These are phyloP conservation scores for Ascomycota sp. DNA, from an alignment of 2,329 filamentous ascomycete species.

Conservation along the genomic window DNA sequence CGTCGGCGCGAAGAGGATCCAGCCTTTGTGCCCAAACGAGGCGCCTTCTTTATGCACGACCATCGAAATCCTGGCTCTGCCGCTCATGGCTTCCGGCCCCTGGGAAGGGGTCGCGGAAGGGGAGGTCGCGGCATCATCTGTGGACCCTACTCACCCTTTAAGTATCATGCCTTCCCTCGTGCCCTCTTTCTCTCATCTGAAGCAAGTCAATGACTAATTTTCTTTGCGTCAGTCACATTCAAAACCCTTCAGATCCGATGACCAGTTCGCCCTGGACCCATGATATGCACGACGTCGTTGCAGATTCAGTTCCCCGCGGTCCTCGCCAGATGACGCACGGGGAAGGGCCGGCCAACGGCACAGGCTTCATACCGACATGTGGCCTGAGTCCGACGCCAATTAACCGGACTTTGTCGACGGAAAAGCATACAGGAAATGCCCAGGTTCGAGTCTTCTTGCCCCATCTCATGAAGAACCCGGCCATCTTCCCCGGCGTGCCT, in stretches of 20 bases:
- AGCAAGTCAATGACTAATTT: conserved; percentile 6
- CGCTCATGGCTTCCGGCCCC: conserved; percentile 55
- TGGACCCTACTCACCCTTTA: conserved; percentile 35
- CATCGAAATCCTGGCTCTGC: conserved; percentile 58
- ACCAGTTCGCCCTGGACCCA: conserved; percentile 70
- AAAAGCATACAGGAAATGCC: conserved; percentile 62
- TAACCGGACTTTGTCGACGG: conserved; percentile 61
- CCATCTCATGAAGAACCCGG: conserved; percentile 42
- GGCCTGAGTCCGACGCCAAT: conserved; percentile 39
- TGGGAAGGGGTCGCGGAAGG: conserved; percentile 42
- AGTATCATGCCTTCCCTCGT: conserved; percentile 20
- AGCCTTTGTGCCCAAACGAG: conserved; percentile 79
- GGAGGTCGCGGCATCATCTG: conserved; percentile 35
- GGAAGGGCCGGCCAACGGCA: conserved; percentile 31
- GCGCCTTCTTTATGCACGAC: conserved; percentile 94
- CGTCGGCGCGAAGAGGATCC: conserved; percentile 75
- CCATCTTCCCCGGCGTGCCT: conserved; percentile 50
- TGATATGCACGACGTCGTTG: conserved; percentile 68
- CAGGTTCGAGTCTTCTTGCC: conserved; percentile 66
- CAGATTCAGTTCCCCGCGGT: conserved; percentile 20
- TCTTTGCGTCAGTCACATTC: conserved; percentile 12
- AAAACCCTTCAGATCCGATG: conserved; percentile 32
- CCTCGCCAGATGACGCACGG: conserved; percentile 20
- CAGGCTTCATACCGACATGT: conserved; percentile 31
- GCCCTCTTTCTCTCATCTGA: conserved; percentile 3